Base-by-base conservation (phyloP, 441 rosid genomes). In the Croton laevigatus region DNA sequence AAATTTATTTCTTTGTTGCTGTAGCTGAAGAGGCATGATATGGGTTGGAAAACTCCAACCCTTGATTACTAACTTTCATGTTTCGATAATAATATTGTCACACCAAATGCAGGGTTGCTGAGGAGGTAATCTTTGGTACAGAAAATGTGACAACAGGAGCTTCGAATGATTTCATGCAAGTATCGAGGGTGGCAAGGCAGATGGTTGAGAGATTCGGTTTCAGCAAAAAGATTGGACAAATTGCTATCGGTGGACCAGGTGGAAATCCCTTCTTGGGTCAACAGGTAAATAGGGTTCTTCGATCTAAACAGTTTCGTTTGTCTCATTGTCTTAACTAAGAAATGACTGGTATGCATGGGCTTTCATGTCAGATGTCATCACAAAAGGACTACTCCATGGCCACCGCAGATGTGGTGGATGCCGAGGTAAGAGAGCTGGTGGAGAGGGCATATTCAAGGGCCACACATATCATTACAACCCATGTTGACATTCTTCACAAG, bases 341-440 rank as follows among this genome's bases (percentile, higher is more conserved):
- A 67, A 72, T 12, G 22, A 58, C 49, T 61, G 38, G 20, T 22
- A 16, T 38, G 27, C 59, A 17, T 38, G 27, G 62, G 32, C 71
- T 68, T 66, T 4, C 4, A 58, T 64, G 67, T 81, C 77, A 93
- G 98, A 91, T 91, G 98, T 89, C 97, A 45, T 83, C 94, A 19
- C 98, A 93, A 82, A 93, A 93, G 77, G 98, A 93, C 76, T 93
- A 93, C 83, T 93, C 98, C 8, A 93, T 93, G 98, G 98, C 97
- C 23, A 93, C 98, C 8, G 97, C 98, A 0, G 98, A 93, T 70
- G 80, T 92, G 60, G 98, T 93, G 65, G 98, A 93, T 75, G 81
- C 93, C 0, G 98, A 93, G 76, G 98, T 93, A 32, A 87, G 97
- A 76, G 94, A 83, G 69, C 82, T 93, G 11, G 98, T 91, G 48